Evolutionary conservation across 345 rosid genomes (phyloP).

Genomic region (Xanthoceras sorbifolium): DNA sequence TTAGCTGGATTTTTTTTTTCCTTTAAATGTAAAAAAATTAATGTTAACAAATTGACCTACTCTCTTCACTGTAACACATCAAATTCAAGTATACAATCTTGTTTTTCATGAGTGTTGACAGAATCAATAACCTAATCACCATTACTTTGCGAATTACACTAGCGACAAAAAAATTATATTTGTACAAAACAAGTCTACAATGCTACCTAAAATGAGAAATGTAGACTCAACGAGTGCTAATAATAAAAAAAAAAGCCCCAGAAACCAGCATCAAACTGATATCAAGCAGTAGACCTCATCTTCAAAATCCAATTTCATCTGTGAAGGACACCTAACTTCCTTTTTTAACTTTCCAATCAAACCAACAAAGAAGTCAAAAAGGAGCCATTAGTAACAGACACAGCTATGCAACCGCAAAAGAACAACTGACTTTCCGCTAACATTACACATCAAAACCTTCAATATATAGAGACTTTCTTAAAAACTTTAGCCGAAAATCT

Average conservation of each 20-base stretch:
- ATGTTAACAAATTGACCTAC: no score
- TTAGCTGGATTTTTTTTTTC: no score
- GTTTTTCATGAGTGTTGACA: no score
- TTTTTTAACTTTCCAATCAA: neutral
- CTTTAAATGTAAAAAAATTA: no score
- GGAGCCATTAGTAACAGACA: neutral
- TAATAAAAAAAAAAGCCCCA: no score
- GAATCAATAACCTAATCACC: neutral
- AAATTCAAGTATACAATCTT: no score
- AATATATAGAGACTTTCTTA: neutral
- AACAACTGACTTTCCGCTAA: no score
- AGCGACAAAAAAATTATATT: neutral
- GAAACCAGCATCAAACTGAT: neutral
- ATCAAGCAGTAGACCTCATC: neutral
- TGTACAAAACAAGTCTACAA: neutral
- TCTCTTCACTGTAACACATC: no score
- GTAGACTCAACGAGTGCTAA: no score
- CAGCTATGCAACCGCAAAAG: no score
- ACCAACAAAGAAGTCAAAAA: neutral
- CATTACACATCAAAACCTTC: neutral
- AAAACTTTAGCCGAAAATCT: neutral
- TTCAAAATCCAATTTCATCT: neutral
- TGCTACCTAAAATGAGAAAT: neutral
- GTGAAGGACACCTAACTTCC: neutral
- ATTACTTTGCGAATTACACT: neutral